A percentile compares a stretch with the other conserved stretches of the same genome.
Evolutionary conservation across 192 early-diverging fungal species (phyloP).

Genomic region (Linnemannia zychae): DNA sequence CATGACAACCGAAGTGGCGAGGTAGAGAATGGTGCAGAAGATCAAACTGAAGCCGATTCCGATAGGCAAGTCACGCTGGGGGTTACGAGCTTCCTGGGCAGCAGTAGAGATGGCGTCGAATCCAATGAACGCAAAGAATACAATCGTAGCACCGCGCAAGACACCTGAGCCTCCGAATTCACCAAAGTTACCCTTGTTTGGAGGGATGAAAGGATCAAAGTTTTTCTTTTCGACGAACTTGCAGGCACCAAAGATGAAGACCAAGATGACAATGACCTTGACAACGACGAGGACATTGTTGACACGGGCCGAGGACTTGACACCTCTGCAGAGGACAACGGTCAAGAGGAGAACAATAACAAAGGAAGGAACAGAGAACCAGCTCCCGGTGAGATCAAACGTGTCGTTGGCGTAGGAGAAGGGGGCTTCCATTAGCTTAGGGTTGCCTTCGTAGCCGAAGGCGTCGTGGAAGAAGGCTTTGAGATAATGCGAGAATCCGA

Average conservation of each 20-base stretch:
- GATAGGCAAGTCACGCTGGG: slow-evolving; percentile 86
- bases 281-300: slow-evolving; percentile 79
- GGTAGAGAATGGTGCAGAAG: slow-evolving; percentile 84
- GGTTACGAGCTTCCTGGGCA: slow-evolving; percentile 84
- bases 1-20: slow-evolving; percentile 77
- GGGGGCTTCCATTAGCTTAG: slow-evolving; percentile 74
- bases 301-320: slow-evolving; percentile 78
- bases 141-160: slow-evolving; percentile 78
- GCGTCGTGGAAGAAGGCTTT: slow-evolving; percentile 76
- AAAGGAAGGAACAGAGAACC: slow-evolving; percentile 84
- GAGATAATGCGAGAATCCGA: slow-evolving; percentile 87
- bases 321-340: slow-evolving; percentile 75
- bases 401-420: slow-evolving; percentile 65
- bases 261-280: slow-evolving; percentile 80
- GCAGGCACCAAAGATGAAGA: slow-evolving; percentile 87
- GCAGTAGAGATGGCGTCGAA: slow-evolving; percentile 91
- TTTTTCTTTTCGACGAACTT: slow-evolving; percentile 76
- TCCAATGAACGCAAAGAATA: slow-evolving; percentile 89
- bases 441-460: slow-evolving; percentile 64
- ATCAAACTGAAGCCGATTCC: slow-evolving; percentile 83
- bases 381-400: slow-evolving; percentile 51
- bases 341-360: slow-evolving; percentile 77
- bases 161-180: slow-evolving; percentile 79
- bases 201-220: slow-evolving; percentile 87
- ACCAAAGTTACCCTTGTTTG: slow-evolving; percentile 63